A percentile compares a stretch with the other conserved stretches of the same genome.
Evolutionary conservation across 1,284 basidiomycete species (phyloP).

Genomic region (Marasmius oreades): DNA sequence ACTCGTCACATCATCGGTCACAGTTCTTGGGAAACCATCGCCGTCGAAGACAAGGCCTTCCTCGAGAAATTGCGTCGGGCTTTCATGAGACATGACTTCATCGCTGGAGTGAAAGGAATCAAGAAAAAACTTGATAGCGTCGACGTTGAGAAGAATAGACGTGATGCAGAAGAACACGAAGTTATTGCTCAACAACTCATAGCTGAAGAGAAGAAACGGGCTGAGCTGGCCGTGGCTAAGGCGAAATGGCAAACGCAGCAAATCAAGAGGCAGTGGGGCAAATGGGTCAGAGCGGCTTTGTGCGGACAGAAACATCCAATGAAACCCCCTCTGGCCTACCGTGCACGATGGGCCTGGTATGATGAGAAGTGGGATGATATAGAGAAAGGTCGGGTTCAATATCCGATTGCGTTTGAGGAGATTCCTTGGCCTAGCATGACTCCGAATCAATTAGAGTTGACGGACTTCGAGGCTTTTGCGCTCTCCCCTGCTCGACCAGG

Average conservation of each 20-base stretch:
- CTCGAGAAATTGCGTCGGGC: background rate
- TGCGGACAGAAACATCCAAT: background rate
- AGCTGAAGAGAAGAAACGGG: background rate
- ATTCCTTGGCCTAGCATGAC: background rate
- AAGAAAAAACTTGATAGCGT: background rate
- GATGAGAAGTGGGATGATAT: background rate
- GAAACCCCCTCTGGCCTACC: background rate
- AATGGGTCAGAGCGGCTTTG: background rate
- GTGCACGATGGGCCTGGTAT: background rate
- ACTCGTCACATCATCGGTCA: background rate
- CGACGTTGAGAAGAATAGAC: background rate
- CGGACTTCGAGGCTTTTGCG: background rate
- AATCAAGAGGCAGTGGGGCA: background rate
- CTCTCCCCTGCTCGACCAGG: background rate
- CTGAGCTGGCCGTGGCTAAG: background rate
- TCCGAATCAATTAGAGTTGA: background rate
- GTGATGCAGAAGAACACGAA: background rate
- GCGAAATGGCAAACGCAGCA: background rate
- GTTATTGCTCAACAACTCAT: background rate
- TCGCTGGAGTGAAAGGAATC: background rate
- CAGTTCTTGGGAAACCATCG: background rate
- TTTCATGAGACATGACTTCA: background rate
- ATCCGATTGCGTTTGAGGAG: background rate
- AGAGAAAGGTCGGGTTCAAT: background rate
- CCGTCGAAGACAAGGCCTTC: background rate